Percentiles rank a stretch among this genome's conserved stretches.
These are phyloP conservation scores for Starmerella bombi DNA, from an alignment of 805 yeast genomes.

Conservation along the genomic window DNA sequence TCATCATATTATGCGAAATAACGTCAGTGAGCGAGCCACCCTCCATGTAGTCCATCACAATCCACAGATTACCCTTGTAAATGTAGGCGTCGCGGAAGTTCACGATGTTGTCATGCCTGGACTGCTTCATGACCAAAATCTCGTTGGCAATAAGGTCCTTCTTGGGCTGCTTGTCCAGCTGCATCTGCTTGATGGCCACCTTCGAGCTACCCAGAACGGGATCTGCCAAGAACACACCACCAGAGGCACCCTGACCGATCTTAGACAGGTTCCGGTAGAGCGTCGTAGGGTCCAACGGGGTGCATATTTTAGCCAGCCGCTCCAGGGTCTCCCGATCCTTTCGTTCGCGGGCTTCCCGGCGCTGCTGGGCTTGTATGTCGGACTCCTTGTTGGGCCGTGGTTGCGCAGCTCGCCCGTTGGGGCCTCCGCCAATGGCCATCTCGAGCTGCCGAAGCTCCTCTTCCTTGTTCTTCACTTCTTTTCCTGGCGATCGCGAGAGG, in stretches of 20 bases:
- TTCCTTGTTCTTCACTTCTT: constrained; percentile 19
- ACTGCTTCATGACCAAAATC: constrained; percentile 87
- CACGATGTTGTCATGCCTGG: constrained; percentile 82
- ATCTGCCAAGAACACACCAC: constrained; percentile 78
- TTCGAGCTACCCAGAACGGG: constrained; percentile 32
- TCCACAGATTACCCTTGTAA: constrained; percentile 62
- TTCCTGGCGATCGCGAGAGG: constrained; percentile 5
- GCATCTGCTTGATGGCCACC: constrained; percentile 96
- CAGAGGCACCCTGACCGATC: constrained; percentile 93
- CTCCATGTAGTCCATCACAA: constrained; percentile 97
- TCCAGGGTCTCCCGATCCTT: constrained; percentile 59
- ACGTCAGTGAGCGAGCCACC: constrained; percentile 96
- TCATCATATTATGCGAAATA: constrained; percentile 70
- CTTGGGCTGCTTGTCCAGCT: constrained; percentile 84
- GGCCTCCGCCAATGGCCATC: constrained; percentile 8
- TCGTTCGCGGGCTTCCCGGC: constrained; percentile 65
- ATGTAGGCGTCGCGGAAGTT: constrained; percentile 81
- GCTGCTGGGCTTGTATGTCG: constrained; percentile 24
- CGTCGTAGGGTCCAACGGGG: constrained; percentile 70
- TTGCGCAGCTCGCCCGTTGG: background rate
- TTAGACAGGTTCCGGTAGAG: constrained; percentile 43
- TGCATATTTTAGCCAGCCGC: constrained; percentile 61
- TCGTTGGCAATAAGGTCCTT: constrained; percentile 91
- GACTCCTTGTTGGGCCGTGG: background rate
- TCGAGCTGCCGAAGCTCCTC: constrained; percentile 20